Base-by-base conservation (phyloP, 768 basidiomycete genomes). In the Termitomyces sp. region DNA sequence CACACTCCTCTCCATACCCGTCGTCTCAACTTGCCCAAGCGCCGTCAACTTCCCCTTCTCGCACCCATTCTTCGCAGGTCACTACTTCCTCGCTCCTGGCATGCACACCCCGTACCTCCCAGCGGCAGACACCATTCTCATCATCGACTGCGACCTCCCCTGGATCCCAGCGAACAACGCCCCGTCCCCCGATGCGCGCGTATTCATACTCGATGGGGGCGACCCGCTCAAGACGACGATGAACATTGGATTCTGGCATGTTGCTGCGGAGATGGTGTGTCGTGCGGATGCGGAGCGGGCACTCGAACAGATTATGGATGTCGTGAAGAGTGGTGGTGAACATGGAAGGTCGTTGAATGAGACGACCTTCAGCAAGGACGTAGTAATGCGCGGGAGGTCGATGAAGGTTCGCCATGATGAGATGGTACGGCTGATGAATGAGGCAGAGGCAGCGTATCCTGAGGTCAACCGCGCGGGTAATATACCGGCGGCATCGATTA, bases 141-240 rank as follows among this genome's bases (percentile, higher is more conserved):
- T 88, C 18, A 59, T 91, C n/a, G 88, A 90, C 58, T 76, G 75
- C 8, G 86, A 87, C 60, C 71, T 88, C 0, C 85, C 88, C 0
- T 90, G 87, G 85, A 82, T 87, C 30, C 78, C 82, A 1, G 72
- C 66, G 47, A 75, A 79, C 55, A 77, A 78, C 36, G 72, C 68
- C 3, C 85, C 87, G 0, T 65, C 41, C 4, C 60, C 69, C 0
- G 68, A 71, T 3, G 80, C 86, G 0, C 71, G 76, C 31, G 76
- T 89, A 1, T 88, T 87, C 63, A 71, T 88, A 18, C 65, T 89
- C 16, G 87, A 88, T 64, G 73, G 78, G 20, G 85, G 78, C 0
- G 86, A 90, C 59, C 86, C 86, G 1, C 74, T 91, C 6, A 85
- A 81, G 69, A 73, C 65, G 78, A 85, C 61, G 68, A 80, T 36